phyloP scores from a whole-genome alignment of 345 rosid species.

The Heritiera fomes region DNA sequence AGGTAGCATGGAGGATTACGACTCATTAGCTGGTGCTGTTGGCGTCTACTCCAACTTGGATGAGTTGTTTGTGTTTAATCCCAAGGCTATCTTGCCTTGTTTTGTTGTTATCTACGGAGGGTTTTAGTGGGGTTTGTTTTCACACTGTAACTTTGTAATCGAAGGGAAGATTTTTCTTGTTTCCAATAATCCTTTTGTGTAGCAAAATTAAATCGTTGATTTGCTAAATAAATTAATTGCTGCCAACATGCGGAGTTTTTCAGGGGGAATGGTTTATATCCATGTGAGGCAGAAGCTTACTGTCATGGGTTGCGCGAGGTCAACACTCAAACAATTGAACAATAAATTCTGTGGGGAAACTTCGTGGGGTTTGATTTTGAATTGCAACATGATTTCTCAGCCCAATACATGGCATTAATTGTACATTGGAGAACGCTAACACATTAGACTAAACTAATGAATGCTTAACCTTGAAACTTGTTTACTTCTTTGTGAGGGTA shows the following conservation, averaged over 20 bases:
- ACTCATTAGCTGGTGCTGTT: constrained; percentile 53
- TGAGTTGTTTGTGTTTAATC: constrained; percentile 64
- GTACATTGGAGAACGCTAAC: constrained; percentile 26
- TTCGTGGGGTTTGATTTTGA: not conserved
- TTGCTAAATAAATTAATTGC: not conserved
- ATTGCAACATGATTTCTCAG: constrained; percentile 1
- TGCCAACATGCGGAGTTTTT: not conserved
- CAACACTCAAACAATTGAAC: not conserved
- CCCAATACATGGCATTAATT: constrained; percentile 36
- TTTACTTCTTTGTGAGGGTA: not conserved
- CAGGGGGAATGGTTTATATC: not conserved
- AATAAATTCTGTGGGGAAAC: constrained; percentile 22
- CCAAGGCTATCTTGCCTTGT: constrained; percentile 74
- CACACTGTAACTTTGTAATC: not conserved
- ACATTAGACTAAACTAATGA: not conserved
- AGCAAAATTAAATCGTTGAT: not conserved
- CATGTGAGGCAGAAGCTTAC: not conserved
- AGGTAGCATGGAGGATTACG: constrained; percentile 52
- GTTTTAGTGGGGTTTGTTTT: constrained; percentile 23
- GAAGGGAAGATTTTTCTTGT: not conserved
- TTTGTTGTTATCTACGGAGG: constrained; percentile 76
- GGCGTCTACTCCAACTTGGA: constrained; percentile 66
- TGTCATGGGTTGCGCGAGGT: not conserved
- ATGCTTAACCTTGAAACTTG: not conserved
- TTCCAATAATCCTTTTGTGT: constrained; percentile 14